A percentile compares a stretch with the other conserved stretches of the same genome.
These are phyloP conservation scores for Colletotrichum euphorbiae DNA, from an alignment of 2,329 filamentous ascomycete genomes.

Conservation along the genomic window DNA sequence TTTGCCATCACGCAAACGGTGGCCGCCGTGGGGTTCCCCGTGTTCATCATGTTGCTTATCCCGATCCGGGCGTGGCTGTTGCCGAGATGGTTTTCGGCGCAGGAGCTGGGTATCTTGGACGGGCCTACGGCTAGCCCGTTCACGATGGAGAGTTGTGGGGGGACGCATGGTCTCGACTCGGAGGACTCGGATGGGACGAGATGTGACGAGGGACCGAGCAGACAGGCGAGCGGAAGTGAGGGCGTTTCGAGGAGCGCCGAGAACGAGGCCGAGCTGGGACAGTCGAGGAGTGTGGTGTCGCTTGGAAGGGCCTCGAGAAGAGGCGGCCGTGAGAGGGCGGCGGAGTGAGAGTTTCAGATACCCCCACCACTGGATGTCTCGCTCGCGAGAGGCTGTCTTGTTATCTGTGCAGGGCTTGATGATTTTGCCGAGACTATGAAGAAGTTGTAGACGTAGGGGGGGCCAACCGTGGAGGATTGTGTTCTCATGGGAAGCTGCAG, in stretches of 20 bases:
- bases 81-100: constrained; percentile 68
- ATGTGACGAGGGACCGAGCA: constrained; percentile 29
- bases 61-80: constrained; percentile 74
- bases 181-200: constrained; percentile 35
- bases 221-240: constrained; percentile 40
- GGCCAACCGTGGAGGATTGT: too few relatives aligned
- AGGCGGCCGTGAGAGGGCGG: neutral
- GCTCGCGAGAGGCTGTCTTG: too few relatives aligned
- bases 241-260: constrained; percentile 50
- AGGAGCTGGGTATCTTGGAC: constrained; percentile 74
- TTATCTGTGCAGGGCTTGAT: too few relatives aligned
- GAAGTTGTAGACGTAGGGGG: too few relatives aligned
- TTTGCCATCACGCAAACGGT: constrained; percentile 88
- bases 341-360: neutral
- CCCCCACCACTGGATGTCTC: too few relatives aligned
- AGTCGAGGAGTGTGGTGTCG: neutral
- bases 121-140: constrained; percentile 80
- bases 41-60: constrained; percentile 77
- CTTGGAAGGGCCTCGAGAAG: neutral
- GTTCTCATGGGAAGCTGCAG: too few relatives aligned
- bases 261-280: constrained; percentile 50
- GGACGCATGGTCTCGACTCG: constrained; percentile 62
- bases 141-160: constrained; percentile 81
- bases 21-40: constrained; percentile 83
- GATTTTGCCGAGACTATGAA: too few relatives aligned